Percentiles rank a stretch among this genome's conserved stretches.
phyloP scores from a whole-genome alignment of 768 basidiomycete genomes.

The Rossbeevera mucosa region DNA sequence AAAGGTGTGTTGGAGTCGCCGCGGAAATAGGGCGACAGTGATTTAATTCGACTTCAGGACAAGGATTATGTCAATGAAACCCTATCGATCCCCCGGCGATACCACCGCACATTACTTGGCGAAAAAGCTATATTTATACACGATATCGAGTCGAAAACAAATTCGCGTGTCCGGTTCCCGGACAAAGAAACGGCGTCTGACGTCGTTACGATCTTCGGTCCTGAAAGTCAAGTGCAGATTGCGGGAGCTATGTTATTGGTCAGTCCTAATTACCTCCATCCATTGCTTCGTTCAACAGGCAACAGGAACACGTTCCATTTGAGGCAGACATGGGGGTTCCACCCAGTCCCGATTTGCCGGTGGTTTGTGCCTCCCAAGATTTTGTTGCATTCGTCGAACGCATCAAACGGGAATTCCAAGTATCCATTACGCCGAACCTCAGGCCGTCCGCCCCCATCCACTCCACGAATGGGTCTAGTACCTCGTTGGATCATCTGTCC shows the following conservation, averaged over 20 bases:
- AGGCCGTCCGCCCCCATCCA: constrained; percentile 39
- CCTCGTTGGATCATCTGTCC: constrained; percentile 47
- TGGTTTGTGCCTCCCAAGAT: constrained; percentile 72
- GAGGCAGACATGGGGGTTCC: constrained; percentile 94
- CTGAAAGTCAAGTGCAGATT: constrained; percentile 95
- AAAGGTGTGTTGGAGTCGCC: constrained; percentile 53
- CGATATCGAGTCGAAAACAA: constrained; percentile 96
- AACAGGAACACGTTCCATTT: constrained; percentile 90
- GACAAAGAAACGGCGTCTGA: constrained; percentile 94
- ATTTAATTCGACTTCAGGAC: constrained; percentile 50
- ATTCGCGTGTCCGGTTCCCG: constrained; percentile 87
- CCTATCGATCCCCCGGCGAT: constrained; percentile 87
- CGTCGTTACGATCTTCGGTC: constrained; percentile 92
- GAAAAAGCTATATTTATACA: constrained; percentile 97
- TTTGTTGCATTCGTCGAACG: constrained; percentile 84
- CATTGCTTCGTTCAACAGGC: constrained; percentile 2
- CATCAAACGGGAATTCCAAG: constrained; percentile 91
- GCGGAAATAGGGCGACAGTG: not conserved
- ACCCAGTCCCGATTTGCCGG: constrained; percentile 71
- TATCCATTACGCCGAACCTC: constrained; percentile 80
- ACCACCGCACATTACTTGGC: constrained; percentile 91
- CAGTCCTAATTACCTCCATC: constrained; percentile 24
- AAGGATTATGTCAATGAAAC: constrained; percentile 96
- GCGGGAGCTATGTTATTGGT: constrained; percentile 94
- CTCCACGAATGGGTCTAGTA: constrained; percentile 43